These are phyloP conservation scores for Actinomortierella wolfii DNA, from an alignment of 371 early-diverging fungal genomes.

Conservation along the genomic window DNA sequence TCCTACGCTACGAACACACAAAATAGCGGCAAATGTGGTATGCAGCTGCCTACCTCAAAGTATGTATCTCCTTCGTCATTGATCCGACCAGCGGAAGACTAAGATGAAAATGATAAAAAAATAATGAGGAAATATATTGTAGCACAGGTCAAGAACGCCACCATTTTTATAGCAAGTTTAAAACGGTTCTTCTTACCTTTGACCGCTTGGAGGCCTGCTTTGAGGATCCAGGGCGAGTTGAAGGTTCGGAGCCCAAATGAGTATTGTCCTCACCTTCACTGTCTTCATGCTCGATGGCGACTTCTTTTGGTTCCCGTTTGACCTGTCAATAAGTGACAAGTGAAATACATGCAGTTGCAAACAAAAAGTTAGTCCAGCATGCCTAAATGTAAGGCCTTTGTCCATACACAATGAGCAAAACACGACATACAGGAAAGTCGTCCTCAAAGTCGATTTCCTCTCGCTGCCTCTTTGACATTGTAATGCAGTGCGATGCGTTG, in stretches of 20 bases:
- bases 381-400: too few relatives aligned
- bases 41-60: slow-evolving; percentile 6
- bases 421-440: too few relatives aligned
- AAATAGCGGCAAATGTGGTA: too few relatives aligned
- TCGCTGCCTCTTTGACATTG: too few relatives aligned
- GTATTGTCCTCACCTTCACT: background rate
- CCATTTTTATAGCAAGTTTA: background rate
- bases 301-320: background rate
- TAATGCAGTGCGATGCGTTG: too few relatives aligned
- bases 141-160: background rate
- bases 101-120: background rate
- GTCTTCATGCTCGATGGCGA: background rate
- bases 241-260: background rate
- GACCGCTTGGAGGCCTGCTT: background rate
- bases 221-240: background rate
- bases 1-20: background rate
- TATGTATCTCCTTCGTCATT: slow-evolving; percentile 9
- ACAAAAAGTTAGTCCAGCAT: too few relatives aligned
- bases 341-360: too few relatives aligned
- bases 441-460: too few relatives aligned
- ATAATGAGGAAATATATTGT: background rate
- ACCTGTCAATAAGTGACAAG: too few relatives aligned
- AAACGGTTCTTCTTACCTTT: background rate
- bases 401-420: too few relatives aligned
- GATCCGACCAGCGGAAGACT: background rate